phyloP scores from a whole-genome alignment of 306 rosid genomes.

The Benincasa hispida region DNA sequence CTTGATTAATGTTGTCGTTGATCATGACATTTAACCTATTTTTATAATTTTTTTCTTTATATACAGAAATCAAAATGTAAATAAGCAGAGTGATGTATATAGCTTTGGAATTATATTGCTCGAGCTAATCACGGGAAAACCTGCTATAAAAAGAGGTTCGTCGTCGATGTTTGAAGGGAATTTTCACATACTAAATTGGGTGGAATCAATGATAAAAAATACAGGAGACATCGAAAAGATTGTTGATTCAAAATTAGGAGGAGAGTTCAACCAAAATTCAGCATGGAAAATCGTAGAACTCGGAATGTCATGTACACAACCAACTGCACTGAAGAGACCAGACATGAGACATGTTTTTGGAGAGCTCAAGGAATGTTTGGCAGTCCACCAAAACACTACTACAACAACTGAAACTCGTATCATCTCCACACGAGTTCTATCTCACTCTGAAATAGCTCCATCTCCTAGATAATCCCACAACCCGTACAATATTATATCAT shows the following conservation, averaged over 20 bases:
- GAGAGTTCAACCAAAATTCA: slow-evolving; percentile 11
- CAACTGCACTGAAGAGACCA: slow-evolving; percentile 10
- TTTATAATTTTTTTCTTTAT: too few relatives aligned
- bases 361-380: too few relatives aligned
- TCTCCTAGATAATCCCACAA: too few relatives aligned
- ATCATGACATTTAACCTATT: too few relatives aligned
- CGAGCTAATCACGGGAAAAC: slow-evolving; percentile 15
- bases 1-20: too few relatives aligned
- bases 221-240: slow-evolving; percentile 12
- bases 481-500: too few relatives aligned
- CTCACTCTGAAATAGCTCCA: too few relatives aligned
- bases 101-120: slow-evolving; percentile 27
- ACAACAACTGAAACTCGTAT: too few relatives aligned
- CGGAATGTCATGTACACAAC: slow-evolving; percentile 12
- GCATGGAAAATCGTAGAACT: slow-evolving; percentile 25
- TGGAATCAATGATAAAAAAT: background rate
- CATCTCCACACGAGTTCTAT: too few relatives aligned
- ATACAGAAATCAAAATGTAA: too few relatives aligned
- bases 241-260: slow-evolving; percentile 18
- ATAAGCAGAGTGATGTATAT: slow-evolving; percentile 12
- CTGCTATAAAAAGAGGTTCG: background rate
- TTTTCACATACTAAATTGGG: slow-evolving; percentile 18
- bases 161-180: background rate
- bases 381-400: too few relatives aligned
- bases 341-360: slow-evolving; percentile 14